phyloP scores from a whole-genome alignment of 2,329 filamentous ascomycete genomes.

The Biscogniauxia sp. region DNA sequence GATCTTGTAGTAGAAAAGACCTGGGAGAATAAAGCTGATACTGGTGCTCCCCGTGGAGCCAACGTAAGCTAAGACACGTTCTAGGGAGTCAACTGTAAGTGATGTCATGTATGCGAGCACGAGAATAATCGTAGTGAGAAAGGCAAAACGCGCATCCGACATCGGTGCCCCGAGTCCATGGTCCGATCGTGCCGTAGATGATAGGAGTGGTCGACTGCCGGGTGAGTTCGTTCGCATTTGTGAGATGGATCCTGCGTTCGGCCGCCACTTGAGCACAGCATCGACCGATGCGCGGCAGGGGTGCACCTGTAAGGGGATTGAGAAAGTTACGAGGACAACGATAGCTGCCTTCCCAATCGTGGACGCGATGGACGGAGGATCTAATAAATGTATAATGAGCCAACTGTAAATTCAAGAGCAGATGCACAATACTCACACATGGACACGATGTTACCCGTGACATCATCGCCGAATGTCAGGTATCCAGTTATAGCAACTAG shows the following conservation, averaged over 20 bases:
- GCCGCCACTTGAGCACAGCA: constrained; percentile 91
- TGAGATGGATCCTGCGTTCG: constrained; percentile 43
- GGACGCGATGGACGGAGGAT: constrained; percentile 72
- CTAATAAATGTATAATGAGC: constrained; percentile 32
- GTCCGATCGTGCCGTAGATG: constrained; percentile 43
- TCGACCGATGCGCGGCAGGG: constrained; percentile 94
- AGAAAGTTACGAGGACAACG: constrained; percentile 93
- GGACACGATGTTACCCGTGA: constrained; percentile 88
- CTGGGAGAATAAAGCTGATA: constrained; percentile 95
- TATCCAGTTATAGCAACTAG: constrained; percentile 94
- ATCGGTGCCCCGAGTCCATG: constrained; percentile 62
- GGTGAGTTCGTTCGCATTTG: constrained; percentile 42
- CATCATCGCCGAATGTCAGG: constrained; percentile 86
- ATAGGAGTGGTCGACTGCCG: constrained; percentile 43
- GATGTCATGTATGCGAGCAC: constrained; percentile 82
- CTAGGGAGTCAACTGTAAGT: constrained; percentile 85
- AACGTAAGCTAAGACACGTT: constrained; percentile 91
- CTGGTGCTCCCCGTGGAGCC: constrained; percentile 91
- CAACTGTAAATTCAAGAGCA: neutral
- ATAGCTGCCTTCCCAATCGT: constrained; percentile 95
- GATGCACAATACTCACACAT: constrained; percentile 65
- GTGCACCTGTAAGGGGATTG: constrained; percentile 91
- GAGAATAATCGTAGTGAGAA: constrained; percentile 84
- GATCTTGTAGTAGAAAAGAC: constrained; percentile 98
- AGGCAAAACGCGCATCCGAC: constrained; percentile 82